Conservation (phyloP, 2,329 filamentous ascomycete genomes). For the Sarocladium strictum region DNA sequence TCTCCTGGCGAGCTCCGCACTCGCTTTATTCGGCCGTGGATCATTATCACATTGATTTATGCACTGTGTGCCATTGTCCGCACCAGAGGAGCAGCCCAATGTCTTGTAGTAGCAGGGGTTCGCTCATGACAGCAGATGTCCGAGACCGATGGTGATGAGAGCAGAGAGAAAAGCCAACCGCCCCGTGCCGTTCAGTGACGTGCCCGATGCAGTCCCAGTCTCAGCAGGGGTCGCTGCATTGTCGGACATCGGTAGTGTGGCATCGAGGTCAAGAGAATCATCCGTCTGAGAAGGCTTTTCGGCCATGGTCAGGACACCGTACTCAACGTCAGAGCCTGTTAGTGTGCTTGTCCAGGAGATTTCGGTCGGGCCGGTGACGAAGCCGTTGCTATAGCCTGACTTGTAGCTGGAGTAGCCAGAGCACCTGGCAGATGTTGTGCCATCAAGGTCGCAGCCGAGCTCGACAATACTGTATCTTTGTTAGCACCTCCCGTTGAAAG, state of each 20-base stretch:
- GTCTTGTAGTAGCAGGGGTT: neutral
- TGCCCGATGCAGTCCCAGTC: neutral
- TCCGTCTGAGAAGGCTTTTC: conserved; percentile 27
- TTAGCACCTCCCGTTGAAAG: conserved; percentile 4
- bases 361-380: conserved; percentile 35
- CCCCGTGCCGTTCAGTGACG: neutral
- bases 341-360: conserved; percentile 40
- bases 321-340: conserved; percentile 33
- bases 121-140: neutral
- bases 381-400: conserved; percentile 30
- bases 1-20: neutral
- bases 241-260: conserved; percentile 3
- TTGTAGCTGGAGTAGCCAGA: conserved; percentile 42
- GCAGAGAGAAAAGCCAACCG: neutral
- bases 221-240: conserved; percentile 1
- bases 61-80: neutral
- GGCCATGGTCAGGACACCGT: conserved; percentile 38
- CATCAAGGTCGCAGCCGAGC: conserved; percentile 35
- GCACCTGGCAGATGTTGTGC: conserved; percentile 38
- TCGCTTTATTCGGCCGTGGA: neutral
- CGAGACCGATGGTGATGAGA: neutral
- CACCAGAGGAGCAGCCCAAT: neutral
- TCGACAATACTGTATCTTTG: conserved; percentile 32
- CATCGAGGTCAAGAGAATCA: conserved; percentile 19
- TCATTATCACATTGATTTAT: neutral